A percentile compares a stretch with the other conserved stretches of the same genome.
Evolutionary conservation across 495 filamentous ascomycete species (phyloP).

Genomic region (Xylaria venustula): DNA sequence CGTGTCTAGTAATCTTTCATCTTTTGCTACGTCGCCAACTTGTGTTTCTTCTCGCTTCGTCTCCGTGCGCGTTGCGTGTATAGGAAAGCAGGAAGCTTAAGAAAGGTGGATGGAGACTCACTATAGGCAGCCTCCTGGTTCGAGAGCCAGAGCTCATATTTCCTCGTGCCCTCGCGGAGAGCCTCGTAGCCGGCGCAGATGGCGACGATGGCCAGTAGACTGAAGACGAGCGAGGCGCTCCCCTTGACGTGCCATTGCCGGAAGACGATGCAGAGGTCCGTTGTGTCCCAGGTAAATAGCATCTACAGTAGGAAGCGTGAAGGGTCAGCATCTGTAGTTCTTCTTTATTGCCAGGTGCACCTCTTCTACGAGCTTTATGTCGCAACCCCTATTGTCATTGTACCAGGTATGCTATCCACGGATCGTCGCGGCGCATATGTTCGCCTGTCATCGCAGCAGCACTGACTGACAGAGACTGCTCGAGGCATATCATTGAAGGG

Average conservation of each 20-base stretch:
- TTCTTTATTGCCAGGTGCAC: background rate
- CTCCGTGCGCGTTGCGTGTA: background rate
- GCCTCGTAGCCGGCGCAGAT: slow-evolving; percentile 90
- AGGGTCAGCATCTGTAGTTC: background rate
- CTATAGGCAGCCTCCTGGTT: slow-evolving; percentile 54
- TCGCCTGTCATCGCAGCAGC: background rate
- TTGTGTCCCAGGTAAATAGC: slow-evolving; percentile 94
- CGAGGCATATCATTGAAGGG: background rate
- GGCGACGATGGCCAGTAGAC: slow-evolving; percentile 75
- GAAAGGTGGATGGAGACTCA: slow-evolving; percentile 40
- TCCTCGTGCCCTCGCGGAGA: slow-evolving; percentile 69
- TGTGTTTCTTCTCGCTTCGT: background rate
- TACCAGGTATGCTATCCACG: slow-evolving; percentile 1
- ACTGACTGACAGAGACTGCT: background rate
- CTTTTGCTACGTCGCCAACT: too few relatives aligned
- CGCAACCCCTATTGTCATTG: background rate
- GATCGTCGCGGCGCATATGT: background rate
- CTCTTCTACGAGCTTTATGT: background rate
- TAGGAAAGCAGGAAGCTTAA: background rate
- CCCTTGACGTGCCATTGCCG: slow-evolving; percentile 80
- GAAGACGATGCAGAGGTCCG: slow-evolving; percentile 94
- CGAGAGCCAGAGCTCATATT: slow-evolving; percentile 65
- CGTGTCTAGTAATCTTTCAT: background rate
- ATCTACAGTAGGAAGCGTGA: slow-evolving; percentile 57
- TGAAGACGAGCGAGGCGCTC: slow-evolving; percentile 69